Evolutionary conservation across 306 rosid species (phyloP).

Genomic region (Fragaria ananassa): DNA sequence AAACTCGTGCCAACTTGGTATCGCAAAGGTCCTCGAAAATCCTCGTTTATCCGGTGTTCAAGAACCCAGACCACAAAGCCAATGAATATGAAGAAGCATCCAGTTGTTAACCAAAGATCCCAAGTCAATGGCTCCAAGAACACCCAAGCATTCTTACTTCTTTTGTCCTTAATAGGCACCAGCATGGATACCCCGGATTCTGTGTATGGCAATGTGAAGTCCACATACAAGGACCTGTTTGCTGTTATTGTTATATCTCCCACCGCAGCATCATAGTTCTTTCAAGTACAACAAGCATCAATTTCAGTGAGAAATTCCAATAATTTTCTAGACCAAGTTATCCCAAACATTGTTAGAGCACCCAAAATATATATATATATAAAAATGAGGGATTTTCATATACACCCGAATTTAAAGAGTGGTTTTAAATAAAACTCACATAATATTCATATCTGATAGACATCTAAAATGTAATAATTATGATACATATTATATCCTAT

Average conservation of each 20-base stretch:
- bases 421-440: too few relatives aligned
- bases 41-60: conserved; percentile 2
- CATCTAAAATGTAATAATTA: too few relatives aligned
- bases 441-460: too few relatives aligned
- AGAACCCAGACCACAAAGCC: conserved; percentile 9
- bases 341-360: neutral
- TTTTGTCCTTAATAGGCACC: neutral
- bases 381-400: too few relatives aligned
- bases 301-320: neutral
- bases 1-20: neutral
- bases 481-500: too few relatives aligned
- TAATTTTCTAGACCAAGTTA: neutral
- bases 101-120: neutral
- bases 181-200: conserved; percentile 7
- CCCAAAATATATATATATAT: neutral
- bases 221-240: conserved; percentile 1
- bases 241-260: neutral
- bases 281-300: neutral
- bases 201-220: conserved; percentile 12
- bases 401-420: too few relatives aligned
- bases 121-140: conserved; percentile 3
- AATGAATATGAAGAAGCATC: neutral
- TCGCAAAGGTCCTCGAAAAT: neutral
- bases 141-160: neutral
- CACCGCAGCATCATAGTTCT: neutral